A percentile compares a stretch with the other conserved stretches of the same genome.
These are phyloP conservation scores for Saitozyma podzolica DNA, from an alignment of 768 basidiomycete genomes.

Conservation along the genomic window DNA sequence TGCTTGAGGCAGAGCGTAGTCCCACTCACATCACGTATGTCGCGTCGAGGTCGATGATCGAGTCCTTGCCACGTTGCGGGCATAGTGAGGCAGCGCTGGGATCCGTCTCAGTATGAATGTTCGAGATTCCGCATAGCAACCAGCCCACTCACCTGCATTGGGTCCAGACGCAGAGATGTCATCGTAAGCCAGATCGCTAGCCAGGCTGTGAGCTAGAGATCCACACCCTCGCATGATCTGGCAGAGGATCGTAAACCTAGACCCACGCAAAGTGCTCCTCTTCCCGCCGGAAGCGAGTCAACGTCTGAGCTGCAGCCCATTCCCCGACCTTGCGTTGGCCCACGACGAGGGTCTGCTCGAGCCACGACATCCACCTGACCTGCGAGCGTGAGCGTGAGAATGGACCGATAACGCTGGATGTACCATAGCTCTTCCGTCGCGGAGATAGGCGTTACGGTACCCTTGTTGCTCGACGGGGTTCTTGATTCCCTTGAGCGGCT, in stretches of 20 bases:
- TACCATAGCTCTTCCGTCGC: slow-evolving; percentile 75
- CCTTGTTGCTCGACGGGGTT: slow-evolving; percentile 83
- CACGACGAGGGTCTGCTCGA: slow-evolving; percentile 73
- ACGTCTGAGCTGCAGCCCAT: slow-evolving; percentile 82
- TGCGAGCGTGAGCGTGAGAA: slow-evolving; percentile 12
- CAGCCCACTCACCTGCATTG: slow-evolving; percentile 65
- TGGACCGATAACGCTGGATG: not conserved
- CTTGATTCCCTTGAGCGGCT: slow-evolving; percentile 82
- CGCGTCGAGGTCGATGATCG: slow-evolving; percentile 70
- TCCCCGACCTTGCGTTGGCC: slow-evolving; percentile 79
- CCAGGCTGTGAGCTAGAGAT: slow-evolving; percentile 53
- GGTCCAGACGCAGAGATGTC: slow-evolving; percentile 80
- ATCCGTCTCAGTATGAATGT: not conserved
- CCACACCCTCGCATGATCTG: not conserved
- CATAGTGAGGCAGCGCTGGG: slow-evolving; percentile 85
- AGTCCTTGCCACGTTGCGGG: slow-evolving; percentile 68
- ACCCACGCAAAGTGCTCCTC: slow-evolving; percentile 49
- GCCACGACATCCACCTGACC: slow-evolving; percentile 77
- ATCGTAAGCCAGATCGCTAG: slow-evolving; percentile 42
- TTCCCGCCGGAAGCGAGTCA: slow-evolving; percentile 52
- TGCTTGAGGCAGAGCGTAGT: slow-evolving; percentile 10
- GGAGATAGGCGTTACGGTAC: slow-evolving; percentile 75
- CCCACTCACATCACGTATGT: slow-evolving; percentile 82
- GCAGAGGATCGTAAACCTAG: not conserved
- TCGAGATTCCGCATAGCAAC: not conserved